phyloP scores from a whole-genome alignment of 495 filamentous ascomycete genomes.

The Talaromyces nanjingensis region DNA sequence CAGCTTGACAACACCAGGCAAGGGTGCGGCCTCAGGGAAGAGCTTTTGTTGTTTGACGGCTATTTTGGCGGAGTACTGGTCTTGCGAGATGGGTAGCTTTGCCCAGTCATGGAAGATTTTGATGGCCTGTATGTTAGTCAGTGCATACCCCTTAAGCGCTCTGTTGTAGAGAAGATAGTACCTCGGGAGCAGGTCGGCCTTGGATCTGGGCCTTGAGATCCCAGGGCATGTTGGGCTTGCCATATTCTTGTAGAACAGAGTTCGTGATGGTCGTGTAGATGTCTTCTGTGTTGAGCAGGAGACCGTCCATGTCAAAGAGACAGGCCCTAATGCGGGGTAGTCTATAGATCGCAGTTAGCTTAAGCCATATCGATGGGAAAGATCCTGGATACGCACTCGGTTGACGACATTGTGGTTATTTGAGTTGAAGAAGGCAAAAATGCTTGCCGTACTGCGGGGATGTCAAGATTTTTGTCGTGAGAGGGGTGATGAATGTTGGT shows the following conservation, averaged over 20 bases:
- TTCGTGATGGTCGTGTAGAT: slow-evolving; percentile 82
- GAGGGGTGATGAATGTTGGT: background rate
- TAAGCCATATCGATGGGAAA: background rate
- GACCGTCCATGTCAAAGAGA: slow-evolving; percentile 98
- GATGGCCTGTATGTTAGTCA: slow-evolving; percentile 35
- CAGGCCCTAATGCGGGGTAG: slow-evolving; percentile 80
- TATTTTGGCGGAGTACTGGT: slow-evolving; percentile 55
- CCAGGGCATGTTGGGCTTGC: slow-evolving; percentile 74
- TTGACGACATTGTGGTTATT: slow-evolving; percentile 2
- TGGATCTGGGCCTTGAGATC: slow-evolving; percentile 89
- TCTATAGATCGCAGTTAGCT: slow-evolving; percentile 23
- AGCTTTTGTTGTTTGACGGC: slow-evolving; percentile 54
- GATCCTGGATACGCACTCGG: background rate
- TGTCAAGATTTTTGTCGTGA: background rate
- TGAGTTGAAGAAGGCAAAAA: background rate
- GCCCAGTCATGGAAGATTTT: slow-evolving; percentile 77
- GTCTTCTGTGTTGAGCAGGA: slow-evolving; percentile 91
- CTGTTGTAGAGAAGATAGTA: slow-evolving; percentile 18
- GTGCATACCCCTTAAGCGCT: slow-evolving; percentile 15
- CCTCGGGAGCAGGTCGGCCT: slow-evolving; percentile 76
- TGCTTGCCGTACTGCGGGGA: background rate
- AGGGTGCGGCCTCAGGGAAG: slow-evolving; percentile 66
- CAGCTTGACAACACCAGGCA: slow-evolving; percentile 71
- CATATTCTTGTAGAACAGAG: slow-evolving; percentile 66
- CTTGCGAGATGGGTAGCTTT: slow-evolving; percentile 64